These are phyloP conservation scores for Boletus sp. DNA, from an alignment of 1,284 basidiomycete genomes.

Conservation along the genomic window DNA sequence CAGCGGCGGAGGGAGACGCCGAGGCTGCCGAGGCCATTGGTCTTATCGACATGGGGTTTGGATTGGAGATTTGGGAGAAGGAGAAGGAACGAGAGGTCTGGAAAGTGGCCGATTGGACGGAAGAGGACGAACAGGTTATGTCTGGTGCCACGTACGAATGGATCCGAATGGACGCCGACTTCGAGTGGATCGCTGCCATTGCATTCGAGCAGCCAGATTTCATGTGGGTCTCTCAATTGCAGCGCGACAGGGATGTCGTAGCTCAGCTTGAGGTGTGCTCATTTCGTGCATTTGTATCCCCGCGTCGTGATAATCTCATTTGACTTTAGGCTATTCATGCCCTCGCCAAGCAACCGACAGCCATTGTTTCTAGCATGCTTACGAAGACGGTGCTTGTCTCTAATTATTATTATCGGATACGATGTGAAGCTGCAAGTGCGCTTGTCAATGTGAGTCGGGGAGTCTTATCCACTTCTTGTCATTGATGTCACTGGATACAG, in stretches of 20 bases:
- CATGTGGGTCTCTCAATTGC: constrained; percentile 98
- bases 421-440: constrained; percentile 91
- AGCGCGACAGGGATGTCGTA: constrained; percentile 97
- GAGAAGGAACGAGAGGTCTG: constrained; percentile 91
- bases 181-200: constrained; percentile 95
- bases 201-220: constrained; percentile 97
- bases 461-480: constrained; percentile 11
- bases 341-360: constrained; percentile 79
- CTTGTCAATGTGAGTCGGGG: constrained; percentile 75
- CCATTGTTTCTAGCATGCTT: constrained; percentile 91
- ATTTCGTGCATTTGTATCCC: constrained; percentile 4
- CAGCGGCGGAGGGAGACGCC: constrained; percentile 87
- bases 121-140: constrained; percentile 94
- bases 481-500: constrained; percentile 42
- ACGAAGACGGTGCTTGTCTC: constrained; percentile 93
- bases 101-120: constrained; percentile 98
- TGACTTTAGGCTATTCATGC: constrained; percentile 77
- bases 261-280: constrained; percentile 89
- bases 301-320: constrained; percentile 9
- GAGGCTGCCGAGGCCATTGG: constrained; percentile 94
- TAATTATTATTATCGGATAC: constrained; percentile 97
- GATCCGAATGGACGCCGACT: constrained; percentile 99
- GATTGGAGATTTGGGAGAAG: constrained; percentile 96
- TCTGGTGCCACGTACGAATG: constrained; percentile 97
- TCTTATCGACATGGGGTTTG: constrained; percentile 94